phyloP scores from a whole-genome alignment of 2,329 filamentous ascomycete species.

The Phialophora expanda region DNA sequence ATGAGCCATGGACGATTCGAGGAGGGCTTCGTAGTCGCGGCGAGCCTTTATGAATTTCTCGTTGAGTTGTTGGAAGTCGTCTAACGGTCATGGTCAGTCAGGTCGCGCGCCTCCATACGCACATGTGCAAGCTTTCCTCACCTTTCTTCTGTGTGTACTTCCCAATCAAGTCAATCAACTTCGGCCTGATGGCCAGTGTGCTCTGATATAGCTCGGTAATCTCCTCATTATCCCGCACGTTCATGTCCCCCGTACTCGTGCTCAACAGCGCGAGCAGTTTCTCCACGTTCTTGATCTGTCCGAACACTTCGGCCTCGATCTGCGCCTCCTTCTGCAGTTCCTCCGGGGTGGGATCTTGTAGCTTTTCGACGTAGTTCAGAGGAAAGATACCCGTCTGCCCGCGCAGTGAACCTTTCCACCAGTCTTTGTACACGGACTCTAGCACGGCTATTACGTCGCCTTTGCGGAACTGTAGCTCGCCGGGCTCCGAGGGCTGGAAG shows the following conservation, averaged over 20 bases:
- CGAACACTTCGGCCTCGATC: constrained; percentile 85
- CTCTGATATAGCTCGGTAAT: constrained; percentile 91
- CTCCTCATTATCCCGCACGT: constrained; percentile 94
- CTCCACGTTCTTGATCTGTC: constrained; percentile 77
- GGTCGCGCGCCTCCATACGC: neutral
- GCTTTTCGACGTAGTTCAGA: constrained; percentile 97
- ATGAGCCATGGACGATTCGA: constrained; percentile 96
- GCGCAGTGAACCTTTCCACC: constrained; percentile 96
- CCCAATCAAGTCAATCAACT: constrained; percentile 96
- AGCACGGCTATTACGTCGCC: constrained; percentile 96
- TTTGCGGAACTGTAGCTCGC: constrained; percentile 94
- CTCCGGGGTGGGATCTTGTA: constrained; percentile 90
- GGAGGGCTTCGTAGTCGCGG: constrained; percentile 91
- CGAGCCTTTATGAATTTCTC: constrained; percentile 99
- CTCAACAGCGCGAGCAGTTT: constrained; percentile 87
- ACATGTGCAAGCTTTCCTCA: constrained; percentile 48
- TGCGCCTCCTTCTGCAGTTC: constrained; percentile 94
- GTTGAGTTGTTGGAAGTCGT: constrained; percentile 97
- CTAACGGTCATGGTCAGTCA: constrained; percentile 55
- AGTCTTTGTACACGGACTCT: constrained; percentile 98
- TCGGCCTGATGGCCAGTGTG: constrained; percentile 90
- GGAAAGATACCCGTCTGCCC: constrained; percentile 98
- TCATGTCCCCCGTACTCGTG: constrained; percentile 77
- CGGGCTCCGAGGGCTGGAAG: constrained; percentile 90
- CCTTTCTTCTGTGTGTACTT: constrained; percentile 99